Evolutionary conservation across 2,329 filamentous ascomycete genomes (phyloP).

Genomic region (Diaporthe eres): DNA sequence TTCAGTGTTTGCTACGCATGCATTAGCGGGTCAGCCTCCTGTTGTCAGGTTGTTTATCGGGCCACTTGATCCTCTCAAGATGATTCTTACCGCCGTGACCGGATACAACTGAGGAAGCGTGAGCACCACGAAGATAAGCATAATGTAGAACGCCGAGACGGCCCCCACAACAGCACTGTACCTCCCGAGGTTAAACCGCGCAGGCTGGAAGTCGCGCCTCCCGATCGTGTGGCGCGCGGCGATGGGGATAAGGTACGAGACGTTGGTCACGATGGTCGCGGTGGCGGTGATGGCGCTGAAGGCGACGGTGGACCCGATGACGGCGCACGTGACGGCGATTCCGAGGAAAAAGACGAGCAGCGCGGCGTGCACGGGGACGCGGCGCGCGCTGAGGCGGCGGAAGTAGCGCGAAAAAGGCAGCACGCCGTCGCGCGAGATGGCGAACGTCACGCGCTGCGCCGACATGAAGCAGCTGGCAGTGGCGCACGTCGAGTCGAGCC

Average conservation of each 20-base stretch:
- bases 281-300: slow-evolving; percentile 56
- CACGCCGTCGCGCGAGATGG: slow-evolving; percentile 56
- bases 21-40: neutral
- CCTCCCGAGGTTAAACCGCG: slow-evolving; percentile 52
- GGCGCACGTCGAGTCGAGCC: slow-evolving; percentile 55
- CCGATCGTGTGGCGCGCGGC: slow-evolving; percentile 55
- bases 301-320: slow-evolving; percentile 54
- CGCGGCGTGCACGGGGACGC: slow-evolving; percentile 54
- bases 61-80: too few relatives aligned
- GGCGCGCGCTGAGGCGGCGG: slow-evolving; percentile 49
- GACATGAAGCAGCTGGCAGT: slow-evolving; percentile 55
- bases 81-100: slow-evolving; percentile 45
- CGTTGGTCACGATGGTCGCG: slow-evolving; percentile 55
- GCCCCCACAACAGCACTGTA: slow-evolving; percentile 46
- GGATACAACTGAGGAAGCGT: slow-evolving; percentile 56
- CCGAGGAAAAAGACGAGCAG: slow-evolving; percentile 50
- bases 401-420: slow-evolving; percentile 54
- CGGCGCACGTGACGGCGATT: slow-evolving; percentile 52
- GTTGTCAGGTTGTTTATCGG: neutral
- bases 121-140: slow-evolving; percentile 54
- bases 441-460: slow-evolving; percentile 56
- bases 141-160: slow-evolving; percentile 51
- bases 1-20: slow-evolving; percentile 52
- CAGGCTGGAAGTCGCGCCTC: slow-evolving; percentile 51
- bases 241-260: slow-evolving; percentile 56